Conservation (phyloP, 148 eudicot genomes). For the Nepenthes mirabilis region DNA sequence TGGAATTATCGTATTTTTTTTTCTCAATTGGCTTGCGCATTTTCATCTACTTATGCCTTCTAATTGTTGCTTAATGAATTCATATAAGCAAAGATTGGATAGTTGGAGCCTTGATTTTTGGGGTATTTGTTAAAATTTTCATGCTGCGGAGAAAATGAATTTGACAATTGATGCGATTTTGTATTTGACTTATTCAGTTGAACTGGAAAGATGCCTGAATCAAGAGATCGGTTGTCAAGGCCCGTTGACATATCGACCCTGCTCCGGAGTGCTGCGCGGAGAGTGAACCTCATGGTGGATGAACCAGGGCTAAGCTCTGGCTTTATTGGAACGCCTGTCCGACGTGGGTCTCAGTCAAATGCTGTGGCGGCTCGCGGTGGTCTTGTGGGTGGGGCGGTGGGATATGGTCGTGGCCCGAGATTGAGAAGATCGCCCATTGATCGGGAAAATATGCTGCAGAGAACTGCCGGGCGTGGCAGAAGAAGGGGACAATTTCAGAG, state of each 20-base stretch:
- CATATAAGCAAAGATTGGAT: no score
- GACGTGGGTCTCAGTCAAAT: neutral
- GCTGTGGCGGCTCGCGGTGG: neutral
- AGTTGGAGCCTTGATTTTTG: no score
- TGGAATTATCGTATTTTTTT: no score
- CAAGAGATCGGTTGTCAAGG: constrained; percentile 69
- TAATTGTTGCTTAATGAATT: no score
- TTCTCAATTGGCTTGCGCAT: no score
- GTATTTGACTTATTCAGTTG: neutral
- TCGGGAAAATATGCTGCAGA: constrained; percentile 12
- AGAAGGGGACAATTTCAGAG: constrained; percentile 18
- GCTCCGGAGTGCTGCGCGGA: constrained; percentile 16
- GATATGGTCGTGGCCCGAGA: constrained; percentile 12
- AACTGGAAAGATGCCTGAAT: neutral
- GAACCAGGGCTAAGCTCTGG: constrained; percentile 21
- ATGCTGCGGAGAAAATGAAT: no score
- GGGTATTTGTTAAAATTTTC: no score
- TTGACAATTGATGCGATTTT: neutral
- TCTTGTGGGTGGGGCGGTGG: neutral
- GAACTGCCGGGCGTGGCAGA: constrained; percentile 4
- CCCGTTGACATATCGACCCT: constrained; percentile 32
- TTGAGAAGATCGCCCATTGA: constrained; percentile 8
- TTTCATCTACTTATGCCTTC: no score
- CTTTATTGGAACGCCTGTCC: constrained; percentile 1
- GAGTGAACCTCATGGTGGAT: constrained; percentile 26